Conservation (phyloP, 129 eudicot species). For the Tagetes erecta region DNA sequence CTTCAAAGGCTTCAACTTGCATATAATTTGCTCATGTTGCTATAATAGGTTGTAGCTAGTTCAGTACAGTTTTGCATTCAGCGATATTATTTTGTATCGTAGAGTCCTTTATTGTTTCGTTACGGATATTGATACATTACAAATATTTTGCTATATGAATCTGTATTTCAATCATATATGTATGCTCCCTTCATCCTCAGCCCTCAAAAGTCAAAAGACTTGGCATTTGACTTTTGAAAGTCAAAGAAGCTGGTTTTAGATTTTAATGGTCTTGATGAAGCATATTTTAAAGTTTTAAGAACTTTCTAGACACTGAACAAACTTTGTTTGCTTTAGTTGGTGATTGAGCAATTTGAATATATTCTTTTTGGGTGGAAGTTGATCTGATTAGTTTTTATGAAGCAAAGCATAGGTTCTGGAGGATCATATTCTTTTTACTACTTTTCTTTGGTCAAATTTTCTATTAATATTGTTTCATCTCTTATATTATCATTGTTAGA, state of each 20-base stretch:
- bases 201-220: conserved; percentile 3
- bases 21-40: conserved; percentile 39
- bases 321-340: conserved; percentile 16
- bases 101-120: conserved; percentile 18
- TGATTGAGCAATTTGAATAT: conserved; percentile 34
- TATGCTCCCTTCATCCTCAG: background rate
- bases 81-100: conserved; percentile 17
- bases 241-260: background rate
- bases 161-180: conserved; percentile 3
- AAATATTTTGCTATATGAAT: conserved; percentile 23
- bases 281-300: conserved; percentile 22
- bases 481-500: too few species aligned
- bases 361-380: conserved; percentile 34
- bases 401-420: conserved; percentile 30
- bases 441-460: background rate
- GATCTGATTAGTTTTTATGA: conserved; percentile 12
- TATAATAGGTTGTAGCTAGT: conserved; percentile 29
- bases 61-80: conserved; percentile 33
- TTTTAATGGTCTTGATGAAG: conserved; percentile 26
- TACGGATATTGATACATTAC: conserved; percentile 33
- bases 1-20: conserved; percentile 90
- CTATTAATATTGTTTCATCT: too few species aligned
- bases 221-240: conserved; percentile 14
- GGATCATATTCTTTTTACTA: conserved; percentile 31
- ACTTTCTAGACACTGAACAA: conserved; percentile 22